Evolutionary conservation across 345 rosid genomes (phyloP).

Genomic region (Durio zibethinus): DNA sequence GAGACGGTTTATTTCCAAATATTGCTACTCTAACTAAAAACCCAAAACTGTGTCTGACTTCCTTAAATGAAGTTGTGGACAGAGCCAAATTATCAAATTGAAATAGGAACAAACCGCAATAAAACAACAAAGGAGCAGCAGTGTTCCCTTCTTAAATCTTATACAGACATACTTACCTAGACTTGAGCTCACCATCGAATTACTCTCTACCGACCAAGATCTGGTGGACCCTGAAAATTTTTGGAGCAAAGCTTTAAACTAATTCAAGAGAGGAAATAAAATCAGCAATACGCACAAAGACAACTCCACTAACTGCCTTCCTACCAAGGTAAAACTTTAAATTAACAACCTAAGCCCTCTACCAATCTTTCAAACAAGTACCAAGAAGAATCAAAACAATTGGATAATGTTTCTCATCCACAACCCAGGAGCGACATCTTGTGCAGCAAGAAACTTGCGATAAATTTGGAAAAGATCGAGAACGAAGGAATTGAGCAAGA

Average conservation of each 20-base stretch:
- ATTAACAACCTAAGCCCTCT: conserved; percentile 7
- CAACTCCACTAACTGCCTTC: conserved; percentile 11
- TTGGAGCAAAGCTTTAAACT: conserved; percentile 33
- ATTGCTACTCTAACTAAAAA: not conserved
- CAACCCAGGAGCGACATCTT: not conserved
- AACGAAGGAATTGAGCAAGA: not conserved
- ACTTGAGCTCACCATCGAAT: conserved; percentile 28
- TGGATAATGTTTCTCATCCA: not conserved
- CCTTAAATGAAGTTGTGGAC: conserved; percentile 19
- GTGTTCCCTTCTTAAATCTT: conserved; percentile 19
- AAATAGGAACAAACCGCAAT: conserved; percentile 10
- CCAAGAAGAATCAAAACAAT: not conserved
- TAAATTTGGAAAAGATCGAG: not conserved
- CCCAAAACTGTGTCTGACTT: conserved; percentile 11
- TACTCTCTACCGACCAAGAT: conserved; percentile 40
- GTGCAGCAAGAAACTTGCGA: conserved; percentile 7
- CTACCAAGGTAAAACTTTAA: conserved; percentile 8
- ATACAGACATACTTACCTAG: conserved; percentile 32
- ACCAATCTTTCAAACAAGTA: not conserved
- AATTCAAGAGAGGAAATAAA: conserved; percentile 16
- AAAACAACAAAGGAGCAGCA: not conserved
- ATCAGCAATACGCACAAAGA: conserved; percentile 16
- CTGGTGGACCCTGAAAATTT: conserved; percentile 50
- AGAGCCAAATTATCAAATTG: conserved; percentile 11
- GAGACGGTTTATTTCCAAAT: conserved; percentile 13